These are phyloP conservation scores for Silene noctiflora DNA, from an alignment of 179 eudicot genomes.

Conservation along the genomic window DNA sequence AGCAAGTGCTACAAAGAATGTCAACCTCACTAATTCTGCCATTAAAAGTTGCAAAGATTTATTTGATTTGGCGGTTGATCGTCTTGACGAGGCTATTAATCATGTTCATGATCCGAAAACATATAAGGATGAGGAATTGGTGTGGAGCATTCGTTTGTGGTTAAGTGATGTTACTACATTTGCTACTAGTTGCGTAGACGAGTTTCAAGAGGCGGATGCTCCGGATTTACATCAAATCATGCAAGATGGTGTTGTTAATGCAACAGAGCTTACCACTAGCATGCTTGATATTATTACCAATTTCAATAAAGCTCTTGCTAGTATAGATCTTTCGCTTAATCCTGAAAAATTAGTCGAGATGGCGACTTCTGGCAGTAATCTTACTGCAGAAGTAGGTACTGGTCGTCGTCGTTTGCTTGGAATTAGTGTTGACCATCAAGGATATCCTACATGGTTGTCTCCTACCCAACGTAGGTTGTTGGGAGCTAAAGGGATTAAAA, in stretches of 20 bases:
- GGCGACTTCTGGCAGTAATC: not conserved
- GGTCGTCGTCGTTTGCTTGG: slow-evolving; percentile 28
- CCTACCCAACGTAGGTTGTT: slow-evolving; percentile 46
- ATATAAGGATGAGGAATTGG: slow-evolving; percentile 19
- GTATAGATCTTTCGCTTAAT: slow-evolving; percentile 18
- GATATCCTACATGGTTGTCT: slow-evolving; percentile 53
- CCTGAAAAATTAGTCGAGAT: slow-evolving; percentile 19
- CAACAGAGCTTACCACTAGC: slow-evolving; percentile 33
- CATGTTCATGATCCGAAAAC: slow-evolving; percentile 20
- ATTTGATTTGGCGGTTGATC: slow-evolving; percentile 24
- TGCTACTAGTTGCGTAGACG: slow-evolving; percentile 30
- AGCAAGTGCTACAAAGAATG: slow-evolving; percentile 27
- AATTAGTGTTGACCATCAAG: slow-evolving; percentile 26
- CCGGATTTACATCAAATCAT: slow-evolving; percentile 27
- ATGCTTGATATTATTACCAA: slow-evolving; percentile 37
- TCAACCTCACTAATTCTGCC: slow-evolving; percentile 23
- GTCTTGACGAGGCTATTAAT: slow-evolving; percentile 23
- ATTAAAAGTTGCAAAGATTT: slow-evolving; percentile 31
- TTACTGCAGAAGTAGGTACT: not conserved
- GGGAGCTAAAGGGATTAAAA: not conserved
- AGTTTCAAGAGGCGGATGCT: slow-evolving; percentile 32
- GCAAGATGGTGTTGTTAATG: slow-evolving; percentile 29
- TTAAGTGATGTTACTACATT: slow-evolving; percentile 37
- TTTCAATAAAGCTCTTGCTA: slow-evolving; percentile 26
- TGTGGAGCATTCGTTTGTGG: slow-evolving; percentile 39